These are phyloP conservation scores for Aureobasidium melanogenum DNA, from an alignment of 2,329 filamentous ascomycete genomes.

Conservation along the genomic window DNA sequence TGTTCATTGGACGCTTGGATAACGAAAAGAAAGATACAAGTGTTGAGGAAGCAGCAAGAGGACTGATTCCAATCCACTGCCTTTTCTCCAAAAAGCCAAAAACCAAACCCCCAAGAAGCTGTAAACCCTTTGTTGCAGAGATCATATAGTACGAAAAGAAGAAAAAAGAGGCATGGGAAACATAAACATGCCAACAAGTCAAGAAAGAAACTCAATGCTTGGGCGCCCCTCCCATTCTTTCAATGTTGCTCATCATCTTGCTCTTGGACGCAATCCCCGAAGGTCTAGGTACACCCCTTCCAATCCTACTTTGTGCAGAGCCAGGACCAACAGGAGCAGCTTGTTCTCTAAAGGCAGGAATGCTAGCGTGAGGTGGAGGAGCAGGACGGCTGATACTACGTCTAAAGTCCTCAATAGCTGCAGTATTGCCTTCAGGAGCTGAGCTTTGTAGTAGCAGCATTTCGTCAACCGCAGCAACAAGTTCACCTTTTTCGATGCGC, in stretches of 20 bases:
- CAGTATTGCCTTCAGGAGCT: conserved; percentile 28
- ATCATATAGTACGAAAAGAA: background rate
- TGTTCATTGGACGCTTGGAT: no score
- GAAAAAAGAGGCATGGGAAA: background rate
- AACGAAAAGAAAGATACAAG: no score
- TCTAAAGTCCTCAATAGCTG: conserved; percentile 41
- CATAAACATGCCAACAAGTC: background rate
- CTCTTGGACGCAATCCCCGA: conserved; percentile 43
- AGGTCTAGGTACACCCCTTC: conserved; percentile 26
- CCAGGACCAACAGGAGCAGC: conserved; percentile 43
- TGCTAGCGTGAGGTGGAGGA: background rate
- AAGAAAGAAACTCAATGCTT: background rate
- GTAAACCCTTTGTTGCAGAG: background rate
- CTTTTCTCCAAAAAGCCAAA: background rate
- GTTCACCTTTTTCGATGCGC: conserved; percentile 73
- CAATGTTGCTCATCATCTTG: conserved; percentile 76
- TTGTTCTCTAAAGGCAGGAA: conserved; percentile 51
- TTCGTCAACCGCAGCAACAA: conserved; percentile 74
- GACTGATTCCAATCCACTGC: background rate
- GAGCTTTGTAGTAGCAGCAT: conserved; percentile 61
- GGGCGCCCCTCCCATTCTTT: conserved; percentile 60
- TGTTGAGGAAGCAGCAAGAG: no score
- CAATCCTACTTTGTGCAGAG: conserved; percentile 39
- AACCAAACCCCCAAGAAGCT: background rate
- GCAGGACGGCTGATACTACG: conserved; percentile 48